A percentile compares a stretch with the other conserved stretches of the same genome.
phyloP scores from a whole-genome alignment of 75 land plant species.

The Pinus taeda region DNA sequence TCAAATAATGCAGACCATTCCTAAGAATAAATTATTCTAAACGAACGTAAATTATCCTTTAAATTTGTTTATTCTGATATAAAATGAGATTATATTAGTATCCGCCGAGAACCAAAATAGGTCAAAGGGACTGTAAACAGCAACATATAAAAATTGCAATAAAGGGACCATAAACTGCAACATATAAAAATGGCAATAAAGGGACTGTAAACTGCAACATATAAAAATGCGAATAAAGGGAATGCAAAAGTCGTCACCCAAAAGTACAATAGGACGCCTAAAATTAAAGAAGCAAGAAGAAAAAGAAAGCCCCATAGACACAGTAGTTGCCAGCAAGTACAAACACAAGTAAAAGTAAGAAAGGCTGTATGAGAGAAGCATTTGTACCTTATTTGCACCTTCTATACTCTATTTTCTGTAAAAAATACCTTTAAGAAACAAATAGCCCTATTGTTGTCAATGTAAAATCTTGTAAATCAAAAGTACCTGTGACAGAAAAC shows the following conservation, averaged over 20 bases:
- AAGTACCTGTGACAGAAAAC: slow-evolving; percentile 75
- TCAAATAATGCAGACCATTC: background rate
- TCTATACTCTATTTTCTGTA: background rate
- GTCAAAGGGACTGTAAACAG: background rate
- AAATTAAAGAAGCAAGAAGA: too few relatives aligned
- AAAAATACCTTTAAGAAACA: background rate
- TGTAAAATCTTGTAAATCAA: background rate
- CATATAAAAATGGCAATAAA: background rate
- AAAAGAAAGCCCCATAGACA: too few relatives aligned
- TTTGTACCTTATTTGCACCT: too few relatives aligned
- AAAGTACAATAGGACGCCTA: too few relatives aligned
- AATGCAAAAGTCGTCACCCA: too few relatives aligned
- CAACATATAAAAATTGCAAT: background rate
- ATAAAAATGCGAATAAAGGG: background rate
- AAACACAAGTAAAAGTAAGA: too few relatives aligned
- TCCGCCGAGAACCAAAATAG: background rate
- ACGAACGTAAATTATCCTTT: background rate
- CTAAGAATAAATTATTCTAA: background rate
- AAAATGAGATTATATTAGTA: background rate
- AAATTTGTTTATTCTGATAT: background rate
- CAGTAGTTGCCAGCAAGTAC: too few relatives aligned
- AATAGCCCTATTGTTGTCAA: background rate
- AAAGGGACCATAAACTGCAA: background rate
- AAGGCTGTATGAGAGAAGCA: too few relatives aligned
- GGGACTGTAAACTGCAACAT: background rate